Percentiles rank a stretch among this genome's conserved stretches.
These are phyloP conservation scores for Eudorina sp. DNA, from an alignment of 139 green algal species.

Conservation along the genomic window DNA sequence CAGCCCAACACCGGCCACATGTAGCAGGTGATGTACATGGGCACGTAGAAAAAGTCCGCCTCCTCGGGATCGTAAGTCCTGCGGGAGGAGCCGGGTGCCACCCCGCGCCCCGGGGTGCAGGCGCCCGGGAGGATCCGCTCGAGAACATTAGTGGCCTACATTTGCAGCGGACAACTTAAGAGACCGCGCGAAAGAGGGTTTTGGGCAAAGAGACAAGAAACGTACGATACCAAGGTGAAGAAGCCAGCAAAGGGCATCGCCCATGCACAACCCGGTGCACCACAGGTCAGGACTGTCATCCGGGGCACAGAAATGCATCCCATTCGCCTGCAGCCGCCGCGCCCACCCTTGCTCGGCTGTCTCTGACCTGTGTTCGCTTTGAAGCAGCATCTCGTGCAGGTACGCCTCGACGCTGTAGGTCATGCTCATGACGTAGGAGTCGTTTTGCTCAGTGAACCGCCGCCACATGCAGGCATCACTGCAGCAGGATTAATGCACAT, in stretches of 20 bases:
- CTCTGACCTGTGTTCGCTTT: conserved; percentile 63
- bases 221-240: too few species aligned
- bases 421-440: not conserved
- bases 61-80: conserved; percentile 72
- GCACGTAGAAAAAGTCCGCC: conserved; percentile 75
- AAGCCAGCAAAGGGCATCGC: too few species aligned
- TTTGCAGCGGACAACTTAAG: too few species aligned
- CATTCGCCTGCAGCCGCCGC: not conserved
- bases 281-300: too few species aligned
- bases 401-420: conserved; percentile 52
- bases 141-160: too few species aligned
- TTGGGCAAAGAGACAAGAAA: too few species aligned
- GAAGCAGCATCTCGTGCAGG: conserved; percentile 71
- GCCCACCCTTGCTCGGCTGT: not conserved
- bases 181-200: too few species aligned
- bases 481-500: not conserved
- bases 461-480: conserved; percentile 44
- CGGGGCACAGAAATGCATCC: too few species aligned
- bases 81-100: too few species aligned
- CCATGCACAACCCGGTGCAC: too few species aligned
- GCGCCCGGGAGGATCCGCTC: too few species aligned
- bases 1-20: conserved; percentile 57
- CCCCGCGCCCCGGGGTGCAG: too few species aligned
- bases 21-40: conserved; percentile 57
- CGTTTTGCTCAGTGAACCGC: not conserved